Evolutionary conservation across 2,329 filamentous ascomycete genomes (phyloP), one percentile per base, ranked within the genome.

Genomic region (Pseudogymnoascus destructans): DNA sequence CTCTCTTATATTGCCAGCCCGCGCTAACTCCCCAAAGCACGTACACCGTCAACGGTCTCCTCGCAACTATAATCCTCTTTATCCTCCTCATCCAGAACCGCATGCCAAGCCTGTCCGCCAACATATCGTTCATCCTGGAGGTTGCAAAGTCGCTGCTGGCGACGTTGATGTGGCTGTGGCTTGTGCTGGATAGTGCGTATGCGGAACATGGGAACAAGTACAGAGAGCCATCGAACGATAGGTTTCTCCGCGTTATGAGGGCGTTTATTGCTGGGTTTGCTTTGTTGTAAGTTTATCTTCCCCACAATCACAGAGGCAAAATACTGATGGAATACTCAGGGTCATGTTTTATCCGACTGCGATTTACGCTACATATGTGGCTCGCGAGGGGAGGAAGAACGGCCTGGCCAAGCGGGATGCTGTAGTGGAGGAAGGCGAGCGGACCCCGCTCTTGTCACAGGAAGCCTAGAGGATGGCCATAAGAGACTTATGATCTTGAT

Each of bases 161-260:
- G 15, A 60, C 61, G n/a, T 27, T 33, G 7, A 23, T 59, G 21
- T 66, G 64, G 64, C 40, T 66, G 1, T 66, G 64, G 64, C 15
- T 66, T 9, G 15, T 65, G 1, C 17, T 65, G 5, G 63, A 65
- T 13, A 60, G 59, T 4, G 62, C 61, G 1, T 59, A 61, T 36
- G 61, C 38, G 2, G 57, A 59, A 5, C n/a, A 23, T 1, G 17
- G 36, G 8, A 11, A 40, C 15, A 8, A 32, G 19, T 55, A 46
- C 13, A 60, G 59, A 9, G 40, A 57, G 30, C 36, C 42, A 10
- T 33, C 30, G 23, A 19, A 19, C 15, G 25, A 54, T 8, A 57
- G 56, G 19, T 35, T 33, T 17, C 30, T 55, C 5, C 61, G 49
- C 36, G 61, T 65, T 30, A 27, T 59, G 17, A 46, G 59, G 40